Evolutionary conservation across 352 stramenopile genomes (phyloP).

Genomic region (Globisporangium barbulae): DNA sequence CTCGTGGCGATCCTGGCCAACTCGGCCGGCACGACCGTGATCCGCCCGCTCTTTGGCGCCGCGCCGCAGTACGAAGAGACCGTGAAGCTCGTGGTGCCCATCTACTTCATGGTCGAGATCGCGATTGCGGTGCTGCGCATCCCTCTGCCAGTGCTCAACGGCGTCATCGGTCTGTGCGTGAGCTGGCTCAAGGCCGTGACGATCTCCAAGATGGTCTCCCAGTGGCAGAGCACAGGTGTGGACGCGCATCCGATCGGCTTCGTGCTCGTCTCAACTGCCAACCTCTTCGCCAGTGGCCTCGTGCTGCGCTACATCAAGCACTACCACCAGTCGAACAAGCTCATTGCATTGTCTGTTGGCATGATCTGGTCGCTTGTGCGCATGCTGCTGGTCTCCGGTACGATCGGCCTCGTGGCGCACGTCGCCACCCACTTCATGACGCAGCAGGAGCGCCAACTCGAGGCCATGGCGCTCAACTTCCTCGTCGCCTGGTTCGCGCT

Average conservation of each 20-base stretch:
- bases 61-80: conserved; percentile 58
- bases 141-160: conserved; percentile 41
- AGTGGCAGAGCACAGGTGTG: conserved; percentile 43
- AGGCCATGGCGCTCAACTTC: conserved; percentile 57
- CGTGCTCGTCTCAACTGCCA: conserved; percentile 55
- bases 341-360: conserved; percentile 34
- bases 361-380: conserved; percentile 43
- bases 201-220: conserved; percentile 57
- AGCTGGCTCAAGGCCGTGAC: conserved; percentile 75
- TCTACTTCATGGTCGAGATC: conserved; percentile 49
- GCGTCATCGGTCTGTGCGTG: conserved; percentile 50
- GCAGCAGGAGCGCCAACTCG: conserved; percentile 41
- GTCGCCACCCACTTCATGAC: conserved; percentile 56
- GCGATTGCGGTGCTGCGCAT: conserved; percentile 37
- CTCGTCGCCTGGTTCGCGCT: conserved; percentile 67
- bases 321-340: conserved; percentile 33
- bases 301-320: conserved; percentile 56
- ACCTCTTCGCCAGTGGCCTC: conserved; percentile 65
- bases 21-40: conserved; percentile 60
- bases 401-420: conserved; percentile 51
- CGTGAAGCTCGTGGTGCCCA: conserved; percentile 49
- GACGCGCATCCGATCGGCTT: conserved; percentile 57
- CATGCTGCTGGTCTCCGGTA: conserved; percentile 34
- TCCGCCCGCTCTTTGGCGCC: conserved; percentile 54
- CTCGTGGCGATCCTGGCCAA: conserved; percentile 55